Base-by-base conservation (phyloP, 768 basidiomycete genomes). In the Kockovaella imperatae region DNA sequence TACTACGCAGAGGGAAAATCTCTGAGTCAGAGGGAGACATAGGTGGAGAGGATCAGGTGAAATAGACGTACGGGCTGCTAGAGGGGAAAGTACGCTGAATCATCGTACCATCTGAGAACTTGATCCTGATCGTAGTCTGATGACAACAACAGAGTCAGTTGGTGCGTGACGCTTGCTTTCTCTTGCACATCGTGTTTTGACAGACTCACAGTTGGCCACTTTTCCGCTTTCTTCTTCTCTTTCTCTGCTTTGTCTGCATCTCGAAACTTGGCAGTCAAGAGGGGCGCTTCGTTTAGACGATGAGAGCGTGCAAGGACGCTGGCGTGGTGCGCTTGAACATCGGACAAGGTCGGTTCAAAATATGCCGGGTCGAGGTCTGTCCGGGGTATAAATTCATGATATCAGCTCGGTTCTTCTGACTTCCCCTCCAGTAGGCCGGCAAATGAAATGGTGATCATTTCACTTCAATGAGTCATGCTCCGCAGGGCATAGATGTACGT, bases 51-150 rank as follows among this genome's bases (percentile, higher is more conserved):
- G 28, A 28, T 17, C 34, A 25, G 34, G 5, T 32, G 23, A 10
- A 5, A 11, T 13, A 13, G 14, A 51, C 63, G 49, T 41, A 65
- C 65, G 61, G 59, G 17, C 53, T 55, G 23, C 55, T 50, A 20
- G 64, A 67, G 17, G 68, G 68, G 47, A 70, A 70, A 3, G 47
- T 45, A 20, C 53, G 59, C 36, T 70, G 67, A 3, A 70, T 63
- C 39, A 63, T 58, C 10, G 69, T 70, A n/a, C 65, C 60, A 52
- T 70, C 67, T 4, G 64, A 62, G 47, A 70, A 70, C 43, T 61
- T 58, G 4, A 70, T 53, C 17, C 69, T 43, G 11, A 70, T 66
- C 4, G 62, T 67, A 0, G 69, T 70, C 67, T 62, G 45, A 21
- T 10, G 38, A 21, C 11, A 40, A 11, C 38, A 40, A 11, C n/a